phyloP scores from a whole-genome alignment of 345 rosid genomes.

The Moricandia moricandioides region DNA sequence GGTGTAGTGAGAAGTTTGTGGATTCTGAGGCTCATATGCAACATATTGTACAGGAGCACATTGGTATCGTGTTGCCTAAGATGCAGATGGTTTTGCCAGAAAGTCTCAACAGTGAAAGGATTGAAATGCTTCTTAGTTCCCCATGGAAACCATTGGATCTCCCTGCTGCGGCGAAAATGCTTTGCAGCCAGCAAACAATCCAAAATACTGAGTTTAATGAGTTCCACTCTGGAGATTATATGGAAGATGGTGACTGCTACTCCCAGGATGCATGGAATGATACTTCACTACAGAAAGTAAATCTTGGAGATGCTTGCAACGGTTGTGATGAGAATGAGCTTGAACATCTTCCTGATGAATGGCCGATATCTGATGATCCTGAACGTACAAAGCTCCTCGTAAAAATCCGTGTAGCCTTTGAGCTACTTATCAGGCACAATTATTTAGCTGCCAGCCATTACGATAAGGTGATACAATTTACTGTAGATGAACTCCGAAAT shows the following conservation, averaged over 20 bases:
- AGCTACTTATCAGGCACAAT: slow-evolving; percentile 69
- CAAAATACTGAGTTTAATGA: slow-evolving; percentile 45
- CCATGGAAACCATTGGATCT: slow-evolving; percentile 91
- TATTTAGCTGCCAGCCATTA: slow-evolving; percentile 82
- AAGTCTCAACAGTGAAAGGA: slow-evolving; percentile 61
- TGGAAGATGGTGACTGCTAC: slow-evolving; percentile 55
- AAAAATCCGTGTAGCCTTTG: slow-evolving; percentile 62
- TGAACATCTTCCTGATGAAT: slow-evolving; percentile 49
- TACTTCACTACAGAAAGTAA: slow-evolving; percentile 64
- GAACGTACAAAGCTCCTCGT: slow-evolving; percentile 80
- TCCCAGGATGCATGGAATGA: slow-evolving; percentile 77
- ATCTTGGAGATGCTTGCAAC: slow-evolving; percentile 41
- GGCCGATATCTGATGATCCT: slow-evolving; percentile 72
- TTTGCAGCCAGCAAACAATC: slow-evolving; percentile 44
- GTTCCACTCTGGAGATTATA: slow-evolving; percentile 39
- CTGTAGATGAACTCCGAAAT: slow-evolving; percentile 74
- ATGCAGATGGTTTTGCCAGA: slow-evolving; percentile 77
- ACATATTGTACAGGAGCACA: slow-evolving; percentile 76
- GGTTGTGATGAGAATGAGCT: slow-evolving; percentile 43
- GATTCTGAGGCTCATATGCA: slow-evolving; percentile 72
- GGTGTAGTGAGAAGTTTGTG: slow-evolving; percentile 57
- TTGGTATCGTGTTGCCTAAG: slow-evolving; percentile 67
- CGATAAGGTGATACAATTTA: slow-evolving; percentile 65
- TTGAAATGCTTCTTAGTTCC: slow-evolving; percentile 63
- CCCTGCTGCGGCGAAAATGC: slow-evolving; percentile 57